Evolutionary conservation across 2,329 filamentous ascomycete genomes (phyloP), one percentile per base, ranked within the genome.

Genomic region (Scedosporium dehoogii): DNA sequence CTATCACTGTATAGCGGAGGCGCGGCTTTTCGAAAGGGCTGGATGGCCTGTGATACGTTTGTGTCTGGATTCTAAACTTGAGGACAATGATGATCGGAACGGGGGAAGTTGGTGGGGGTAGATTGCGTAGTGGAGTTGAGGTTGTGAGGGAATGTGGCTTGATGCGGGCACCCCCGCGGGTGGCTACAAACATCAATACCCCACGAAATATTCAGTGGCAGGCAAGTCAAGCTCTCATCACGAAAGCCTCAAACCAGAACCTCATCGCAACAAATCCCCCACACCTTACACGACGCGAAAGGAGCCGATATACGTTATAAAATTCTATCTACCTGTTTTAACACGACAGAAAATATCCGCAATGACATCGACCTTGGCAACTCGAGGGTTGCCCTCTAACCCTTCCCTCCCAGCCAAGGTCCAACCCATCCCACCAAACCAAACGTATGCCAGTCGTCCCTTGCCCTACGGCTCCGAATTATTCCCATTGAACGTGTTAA

Each of bases 371-470:
- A 65, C 70, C 78, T 64, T 74, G 23, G 51, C 51, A 23, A 55
- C 72, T 65, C 75, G 75, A 56, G 69, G 70, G 64, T 71, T 78
- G 57, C 71, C 70, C 65, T 73, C 75, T 41, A 78, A 76, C 64
- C 71, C 76, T 27, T 76, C 74, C 61, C 71, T 78, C 53, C 76
- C 76, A 14, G 75, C 76, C 68, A 84, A 78, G 79, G 82, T 80
- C 62, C 77, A 81, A 58, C 74, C 80, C 18, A 78, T 83, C 59
- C 78, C 86, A 64, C 88, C 89, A 55, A 92, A 90, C 70, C 89
- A 92, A 75, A 91, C 89, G 85, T 90, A 73, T 78, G 86, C 78
- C 65, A 14, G 44, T 3, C 1, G 44, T 48, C 65, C 65, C 38
- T 68, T 38, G 9, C 66, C 38, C 64, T 51, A 6, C 23, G 29